Conservation (phyloP, 2,329 filamentous ascomycete genomes). For the Bipolaris gigantea region DNA sequence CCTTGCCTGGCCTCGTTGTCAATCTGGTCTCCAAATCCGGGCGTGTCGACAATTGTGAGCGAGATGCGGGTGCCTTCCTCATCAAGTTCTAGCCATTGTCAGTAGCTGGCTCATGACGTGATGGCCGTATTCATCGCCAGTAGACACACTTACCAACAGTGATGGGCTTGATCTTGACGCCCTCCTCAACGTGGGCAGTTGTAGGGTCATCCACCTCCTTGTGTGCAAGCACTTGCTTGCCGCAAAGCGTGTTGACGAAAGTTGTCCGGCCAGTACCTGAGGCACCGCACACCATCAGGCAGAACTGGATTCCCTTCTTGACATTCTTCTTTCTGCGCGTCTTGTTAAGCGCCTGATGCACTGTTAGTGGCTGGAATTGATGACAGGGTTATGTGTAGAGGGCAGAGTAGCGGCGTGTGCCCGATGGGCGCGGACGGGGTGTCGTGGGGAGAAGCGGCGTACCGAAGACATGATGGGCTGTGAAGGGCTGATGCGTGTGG, state of each 20-base stretch:
- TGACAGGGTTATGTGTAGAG: conserved; percentile 17
- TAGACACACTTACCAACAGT: conserved; percentile 75
- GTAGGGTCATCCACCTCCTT: conserved; percentile 91
- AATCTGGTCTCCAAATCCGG: conserved; percentile 97
- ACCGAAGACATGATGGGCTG: conserved; percentile 43
- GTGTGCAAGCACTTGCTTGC: conserved; percentile 84
- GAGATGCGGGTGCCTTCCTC: conserved; percentile 98
- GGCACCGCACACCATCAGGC: conserved; percentile 98
- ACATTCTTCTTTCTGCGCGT: conserved; percentile 99
- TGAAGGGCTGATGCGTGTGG: conserved; percentile 25
- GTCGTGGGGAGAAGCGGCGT: conserved; percentile 33
- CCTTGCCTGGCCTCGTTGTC: conserved; percentile 95
- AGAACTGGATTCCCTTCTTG: conserved; percentile 99
- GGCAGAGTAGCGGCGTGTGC: conserved; percentile 25
- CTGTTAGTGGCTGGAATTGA: conserved; percentile 33
- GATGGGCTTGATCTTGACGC: conserved; percentile 97
- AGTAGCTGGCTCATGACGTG: background rate
- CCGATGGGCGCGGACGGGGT: conserved; percentile 22
- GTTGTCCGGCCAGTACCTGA: conserved; percentile 98
- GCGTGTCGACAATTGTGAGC: conserved; percentile 96
- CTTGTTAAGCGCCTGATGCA: conserved; percentile 63
- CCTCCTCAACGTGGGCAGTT: conserved; percentile 90
- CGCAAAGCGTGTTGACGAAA: conserved; percentile 99
- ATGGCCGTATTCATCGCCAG: background rate
- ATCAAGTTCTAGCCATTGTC: conserved; percentile 67